phyloP scores from a whole-genome alignment of 371 early-diverging fungal genomes.

The Mucor piriformis region DNA sequence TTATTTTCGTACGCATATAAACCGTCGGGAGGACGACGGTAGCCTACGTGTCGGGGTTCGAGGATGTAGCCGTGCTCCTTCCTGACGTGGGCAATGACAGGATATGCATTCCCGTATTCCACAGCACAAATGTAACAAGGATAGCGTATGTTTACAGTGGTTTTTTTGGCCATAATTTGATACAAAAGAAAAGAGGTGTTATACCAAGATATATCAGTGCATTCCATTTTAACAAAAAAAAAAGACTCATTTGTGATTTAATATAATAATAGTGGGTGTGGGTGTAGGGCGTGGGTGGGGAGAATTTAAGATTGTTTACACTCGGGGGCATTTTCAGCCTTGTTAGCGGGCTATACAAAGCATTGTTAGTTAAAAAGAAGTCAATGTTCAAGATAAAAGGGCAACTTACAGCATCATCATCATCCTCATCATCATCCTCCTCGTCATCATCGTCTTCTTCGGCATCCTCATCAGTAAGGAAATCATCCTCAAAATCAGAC shows the following conservation, averaged over 20 bases:
- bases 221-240: neutral
- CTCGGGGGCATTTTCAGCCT: constrained; percentile 65
- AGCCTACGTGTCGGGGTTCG: neutral
- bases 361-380: neutral
- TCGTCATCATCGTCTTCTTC: constrained; percentile 57
- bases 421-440: constrained; percentile 57
- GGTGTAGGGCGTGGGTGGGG: neutral
- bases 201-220: too few species aligned
- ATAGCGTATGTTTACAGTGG: neutral
- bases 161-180: neutral
- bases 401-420: constrained; percentile 60
- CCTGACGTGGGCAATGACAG: neutral
- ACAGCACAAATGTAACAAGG: neutral
- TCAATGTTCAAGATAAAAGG: neutral
- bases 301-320: constrained; percentile 61
- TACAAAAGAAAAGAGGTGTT: neutral
- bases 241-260: neutral
- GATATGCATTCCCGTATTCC: neutral
- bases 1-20: neutral
- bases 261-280: neutral
- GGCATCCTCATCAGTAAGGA: constrained; percentile 67
- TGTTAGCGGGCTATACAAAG: constrained; percentile 35
- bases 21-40: neutral
- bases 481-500: constrained; percentile 73
- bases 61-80: neutral